Evolutionary conservation across 208 protist genomes (phyloP).

Genomic region (Trypanosoma rangeli): DNA sequence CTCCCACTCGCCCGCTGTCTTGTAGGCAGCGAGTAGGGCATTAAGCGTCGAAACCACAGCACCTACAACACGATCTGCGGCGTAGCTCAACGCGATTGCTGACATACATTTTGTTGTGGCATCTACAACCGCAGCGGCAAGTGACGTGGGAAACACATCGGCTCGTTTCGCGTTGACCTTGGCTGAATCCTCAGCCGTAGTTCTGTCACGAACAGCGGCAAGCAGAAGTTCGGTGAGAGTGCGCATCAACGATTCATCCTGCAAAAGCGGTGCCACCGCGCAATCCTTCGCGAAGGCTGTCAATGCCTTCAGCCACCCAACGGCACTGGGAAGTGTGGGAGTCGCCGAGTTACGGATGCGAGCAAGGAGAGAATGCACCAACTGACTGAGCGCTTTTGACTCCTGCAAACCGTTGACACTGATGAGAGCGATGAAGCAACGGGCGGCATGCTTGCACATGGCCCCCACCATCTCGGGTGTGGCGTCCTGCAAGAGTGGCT

Average conservation of each 20-base stretch:
- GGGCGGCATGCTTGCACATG: conserved; percentile 40
- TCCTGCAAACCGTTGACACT: conserved; percentile 14
- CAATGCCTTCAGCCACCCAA: conserved; percentile 31
- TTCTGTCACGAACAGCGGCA: conserved; percentile 8
- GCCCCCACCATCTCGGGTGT: conserved; percentile 9
- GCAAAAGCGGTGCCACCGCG: conserved; percentile 9
- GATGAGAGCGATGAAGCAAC: conserved; percentile 28
- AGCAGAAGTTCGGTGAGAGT: conserved; percentile 13
- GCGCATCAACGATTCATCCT: conserved; percentile 16
- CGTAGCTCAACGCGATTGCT: conserved; percentile 37
- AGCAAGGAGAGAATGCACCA: conserved; percentile 9
- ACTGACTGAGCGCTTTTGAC: conserved; percentile 12
- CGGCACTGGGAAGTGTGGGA: not conserved
- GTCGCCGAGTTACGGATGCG: conserved; percentile 2
- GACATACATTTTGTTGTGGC: conserved; percentile 51
- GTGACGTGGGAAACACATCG: conserved; percentile 10
- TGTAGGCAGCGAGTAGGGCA: conserved; percentile 43
- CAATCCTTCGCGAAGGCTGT: conserved; percentile 26
- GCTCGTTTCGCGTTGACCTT: conserved; percentile 6
- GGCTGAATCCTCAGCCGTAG: conserved; percentile 2
- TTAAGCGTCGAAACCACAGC: conserved; percentile 25
- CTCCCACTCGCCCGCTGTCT: conserved; percentile 10
- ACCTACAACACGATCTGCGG: conserved; percentile 9
- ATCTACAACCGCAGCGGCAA: conserved; percentile 32
- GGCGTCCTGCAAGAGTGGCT: conserved; percentile 10